Evolutionary conservation across 2,329 filamentous ascomycete species (phyloP).

Genomic region (Arachnomyces sp.): DNA sequence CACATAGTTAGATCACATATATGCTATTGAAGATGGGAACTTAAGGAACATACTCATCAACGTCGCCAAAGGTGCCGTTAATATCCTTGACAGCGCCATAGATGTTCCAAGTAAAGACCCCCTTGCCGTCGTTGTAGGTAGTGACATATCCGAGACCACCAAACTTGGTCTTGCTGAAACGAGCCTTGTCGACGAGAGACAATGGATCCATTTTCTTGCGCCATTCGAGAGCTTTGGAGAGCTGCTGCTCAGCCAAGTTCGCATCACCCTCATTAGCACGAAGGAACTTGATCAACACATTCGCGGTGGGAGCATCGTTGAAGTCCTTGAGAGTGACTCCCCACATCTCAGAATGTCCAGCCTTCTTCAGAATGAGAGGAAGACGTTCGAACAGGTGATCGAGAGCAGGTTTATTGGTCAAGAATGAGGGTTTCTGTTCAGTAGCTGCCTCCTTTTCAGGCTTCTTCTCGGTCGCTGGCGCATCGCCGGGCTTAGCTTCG

Average conservation of each 20-base stretch:
- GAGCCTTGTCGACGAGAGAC: conserved; percentile 54
- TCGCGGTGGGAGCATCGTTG: conserved; percentile 63
- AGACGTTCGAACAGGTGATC: conserved; percentile 53
- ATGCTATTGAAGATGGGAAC: neutral
- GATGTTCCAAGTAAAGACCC: conserved; percentile 82
- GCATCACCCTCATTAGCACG: conserved; percentile 78
- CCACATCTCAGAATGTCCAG: conserved; percentile 73
- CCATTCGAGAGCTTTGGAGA: conserved; percentile 74
- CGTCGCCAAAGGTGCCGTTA: conserved; percentile 70
- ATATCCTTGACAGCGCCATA: conserved; percentile 82
- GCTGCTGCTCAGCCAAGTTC: conserved; percentile 66
- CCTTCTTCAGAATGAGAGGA: conserved; percentile 48
- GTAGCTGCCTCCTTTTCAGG: conserved; percentile 22
- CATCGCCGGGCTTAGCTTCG: conserved; percentile 6
- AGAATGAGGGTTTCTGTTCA: conserved; percentile 13
- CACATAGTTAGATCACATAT: conserved; percentile 4
- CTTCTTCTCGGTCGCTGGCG: conserved; percentile 6
- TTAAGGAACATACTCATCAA: conserved; percentile 56
- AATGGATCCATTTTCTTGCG: conserved; percentile 67
- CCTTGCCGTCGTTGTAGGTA: conserved; percentile 52
- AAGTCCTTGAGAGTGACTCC: conserved; percentile 58
- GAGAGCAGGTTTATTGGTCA: conserved; percentile 38
- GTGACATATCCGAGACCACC: conserved; percentile 74
- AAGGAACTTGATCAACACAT: conserved; percentile 88
- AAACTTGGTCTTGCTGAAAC: conserved; percentile 64